These are phyloP conservation scores for Carex cristatella DNA, from an alignment of 176 grass and related monocot species.

Conservation along the genomic window DNA sequence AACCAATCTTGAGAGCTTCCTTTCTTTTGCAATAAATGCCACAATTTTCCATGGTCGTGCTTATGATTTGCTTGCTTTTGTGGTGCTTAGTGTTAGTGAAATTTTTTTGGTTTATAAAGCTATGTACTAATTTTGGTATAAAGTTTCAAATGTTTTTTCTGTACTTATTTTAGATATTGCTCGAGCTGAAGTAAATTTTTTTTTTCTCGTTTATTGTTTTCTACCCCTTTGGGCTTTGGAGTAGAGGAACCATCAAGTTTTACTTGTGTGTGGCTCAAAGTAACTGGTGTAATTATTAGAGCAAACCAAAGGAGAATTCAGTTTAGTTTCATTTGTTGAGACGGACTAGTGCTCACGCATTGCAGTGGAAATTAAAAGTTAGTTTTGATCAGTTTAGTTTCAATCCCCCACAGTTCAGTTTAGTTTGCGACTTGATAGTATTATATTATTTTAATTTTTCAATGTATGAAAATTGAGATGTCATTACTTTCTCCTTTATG, in stretches of 20 bases:
- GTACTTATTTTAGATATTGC: background rate
- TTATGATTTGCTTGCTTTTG: background rate
- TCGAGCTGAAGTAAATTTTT: background rate
- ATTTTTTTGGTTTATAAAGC: background rate
- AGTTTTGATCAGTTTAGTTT: no score
- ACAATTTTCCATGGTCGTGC: background rate
- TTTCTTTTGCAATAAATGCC: background rate
- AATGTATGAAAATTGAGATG: no score
- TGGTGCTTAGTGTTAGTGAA: background rate
- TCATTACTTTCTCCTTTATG: no score
- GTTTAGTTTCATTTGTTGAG: background rate
- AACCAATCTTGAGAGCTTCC: background rate
- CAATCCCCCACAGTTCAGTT: no score
- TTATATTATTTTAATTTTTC: no score
- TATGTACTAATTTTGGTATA: background rate
- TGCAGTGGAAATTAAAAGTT: no score
- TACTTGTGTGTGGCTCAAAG: background rate
- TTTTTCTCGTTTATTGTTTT: background rate
- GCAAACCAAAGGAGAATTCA: background rate
- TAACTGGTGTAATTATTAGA: background rate
- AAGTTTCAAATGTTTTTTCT: background rate
- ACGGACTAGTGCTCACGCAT: no score
- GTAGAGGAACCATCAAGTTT: background rate
- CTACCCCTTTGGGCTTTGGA: background rate
- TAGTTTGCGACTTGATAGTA: no score